A percentile compares a stretch with the other conserved stretches of the same genome.
Conservation (phyloP, 768 basidiomycete species). For the Psilocybe azurescens region DNA sequence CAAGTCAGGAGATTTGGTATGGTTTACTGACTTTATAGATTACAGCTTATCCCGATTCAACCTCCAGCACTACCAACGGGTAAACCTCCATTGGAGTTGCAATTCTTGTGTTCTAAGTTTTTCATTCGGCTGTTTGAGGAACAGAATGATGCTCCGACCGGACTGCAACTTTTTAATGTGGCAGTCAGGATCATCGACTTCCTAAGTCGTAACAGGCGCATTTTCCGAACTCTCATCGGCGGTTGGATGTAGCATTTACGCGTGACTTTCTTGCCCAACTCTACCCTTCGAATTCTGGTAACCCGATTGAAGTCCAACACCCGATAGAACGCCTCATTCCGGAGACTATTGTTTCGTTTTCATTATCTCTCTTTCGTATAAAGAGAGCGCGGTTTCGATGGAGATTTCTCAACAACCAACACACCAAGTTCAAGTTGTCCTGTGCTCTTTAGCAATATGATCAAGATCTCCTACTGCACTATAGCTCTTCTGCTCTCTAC, state of each 20-base stretch:
- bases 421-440: conserved; percentile 7
- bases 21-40: neutral
- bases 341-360: neutral
- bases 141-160: neutral
- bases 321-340: conserved; percentile 1
- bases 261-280: neutral
- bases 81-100: neutral
- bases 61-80: conserved; percentile 4
- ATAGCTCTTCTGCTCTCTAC: conserved; percentile 38
- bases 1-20: neutral
- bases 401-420: neutral
- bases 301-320: neutral
- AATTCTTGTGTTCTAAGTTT: neutral
- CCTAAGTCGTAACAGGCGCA: conserved; percentile 3
- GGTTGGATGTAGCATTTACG: neutral
- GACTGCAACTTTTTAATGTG: neutral
- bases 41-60: neutral
- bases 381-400: conserved; percentile 16
- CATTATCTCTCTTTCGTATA: conserved; percentile 16
- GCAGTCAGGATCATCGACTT: conserved; percentile 12
- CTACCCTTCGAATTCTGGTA: conserved; percentile 2
- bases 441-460: conserved; percentile 31
- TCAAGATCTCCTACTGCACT: conserved; percentile 39
- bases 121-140: conserved; percentile 21
- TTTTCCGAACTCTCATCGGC: conserved; percentile 6